Evolutionary conservation across 2,329 filamentous ascomycete species (phyloP), one percentile per base, ranked within the genome.

Genomic region (Hypoxylon sp.): DNA sequence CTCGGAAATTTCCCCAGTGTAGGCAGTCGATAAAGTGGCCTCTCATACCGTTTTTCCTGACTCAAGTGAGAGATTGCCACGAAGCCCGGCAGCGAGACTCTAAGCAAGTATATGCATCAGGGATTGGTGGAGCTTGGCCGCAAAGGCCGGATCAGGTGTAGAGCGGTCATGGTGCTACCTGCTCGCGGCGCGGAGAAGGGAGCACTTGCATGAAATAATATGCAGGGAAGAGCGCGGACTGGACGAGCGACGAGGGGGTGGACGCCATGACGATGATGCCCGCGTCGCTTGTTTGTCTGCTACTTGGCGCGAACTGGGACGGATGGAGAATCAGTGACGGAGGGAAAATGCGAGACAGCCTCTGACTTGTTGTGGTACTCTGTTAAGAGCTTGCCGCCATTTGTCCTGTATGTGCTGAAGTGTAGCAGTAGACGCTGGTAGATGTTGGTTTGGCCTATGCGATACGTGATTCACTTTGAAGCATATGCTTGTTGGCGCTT

Each of bases 21-120:
- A 70, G 71, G 69, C 63, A 70, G 69, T 46, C 64, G 50, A 58
- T 48, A 62, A 44, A 66, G 44, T 65, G 60, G 57, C 62, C 53
- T 67, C 59, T 72, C 59, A 62, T 70, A 69, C 56, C 15, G 62
- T 53, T 29, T 29, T 60, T 56, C 55, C 55, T 39, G 59, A 65
- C 67, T 68, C 74, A 75, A 77, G 72, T 78, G 62, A 77, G 76
- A 69, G 70, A 64, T 37, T 77, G 76, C 76, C 76, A 78, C 76
- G 76, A 78, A 78, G 73, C 74, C 72, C 51, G 59, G 71, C 71
- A 63, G 62, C 60, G 65, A 65, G 54, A 64, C 69, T 70, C 74
- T 52, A 76, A 74, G 73, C 72, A 74, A 62, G 70, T 70, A 74
- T 54, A 76, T 75, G 73, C 73, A 74, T 46, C 52, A 64, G 67